Conservation (phyloP, 1,139 yeast species). For the Yamadazyma triangularis region DNA sequence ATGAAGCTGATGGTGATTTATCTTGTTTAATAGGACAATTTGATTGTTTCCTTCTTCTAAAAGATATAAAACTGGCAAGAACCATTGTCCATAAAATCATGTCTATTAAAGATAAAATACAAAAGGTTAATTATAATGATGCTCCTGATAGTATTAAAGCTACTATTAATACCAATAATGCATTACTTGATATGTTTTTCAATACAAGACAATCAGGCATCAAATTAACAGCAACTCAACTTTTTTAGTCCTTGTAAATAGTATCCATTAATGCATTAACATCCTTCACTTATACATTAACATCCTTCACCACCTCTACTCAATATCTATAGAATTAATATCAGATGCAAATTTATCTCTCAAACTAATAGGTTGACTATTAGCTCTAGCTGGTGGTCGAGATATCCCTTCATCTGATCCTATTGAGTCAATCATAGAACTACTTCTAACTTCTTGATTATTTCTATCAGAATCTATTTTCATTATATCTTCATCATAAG, state of each 20-base stretch:
- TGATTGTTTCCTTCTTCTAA: slow-evolving; percentile 43
- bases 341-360: slow-evolving; percentile 29
- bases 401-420: slow-evolving; percentile 2
- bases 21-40: slow-evolving; percentile 73
- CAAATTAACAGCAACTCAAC: slow-evolving; percentile 1
- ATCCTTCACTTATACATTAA: no score
- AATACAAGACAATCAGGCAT: slow-evolving; percentile 24
- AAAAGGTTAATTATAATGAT: slow-evolving; percentile 11
- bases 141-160: slow-evolving; percentile 20
- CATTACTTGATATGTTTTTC: slow-evolving; percentile 27
- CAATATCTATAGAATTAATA: slow-evolving; percentile 7
- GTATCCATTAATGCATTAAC: no score
- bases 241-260: neutral
- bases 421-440: slow-evolving; percentile 7
- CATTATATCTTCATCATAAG: no score
- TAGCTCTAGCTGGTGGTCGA: slow-evolving; percentile 17
- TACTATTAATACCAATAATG: slow-evolving; percentile 20
- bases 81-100: slow-evolving; percentile 21
- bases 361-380: slow-evolving; percentile 32
- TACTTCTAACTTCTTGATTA: slow-evolving; percentile 8
- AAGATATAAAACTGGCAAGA: slow-evolving; percentile 24
- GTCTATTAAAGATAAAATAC: slow-evolving; percentile 20
- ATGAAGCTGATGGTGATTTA: slow-evolving; percentile 53
- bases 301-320: no score
- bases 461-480: neutral